phyloP scores from a whole-genome alignment of 78 protist genomes.

The Andalucia godoyi region DNA sequence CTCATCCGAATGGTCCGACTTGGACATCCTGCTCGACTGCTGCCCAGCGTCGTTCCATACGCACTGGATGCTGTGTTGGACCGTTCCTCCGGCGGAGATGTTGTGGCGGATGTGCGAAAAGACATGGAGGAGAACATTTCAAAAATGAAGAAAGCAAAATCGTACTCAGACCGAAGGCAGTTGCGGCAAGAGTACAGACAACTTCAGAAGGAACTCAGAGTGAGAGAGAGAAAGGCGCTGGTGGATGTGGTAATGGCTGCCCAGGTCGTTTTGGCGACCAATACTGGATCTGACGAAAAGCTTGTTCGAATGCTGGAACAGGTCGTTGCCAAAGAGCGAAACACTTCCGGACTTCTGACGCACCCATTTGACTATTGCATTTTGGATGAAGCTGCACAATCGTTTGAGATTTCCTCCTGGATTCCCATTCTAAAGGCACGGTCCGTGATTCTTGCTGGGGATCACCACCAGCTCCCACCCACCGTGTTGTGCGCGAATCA shows the following conservation, averaged over 20 bases:
- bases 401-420: conserved; percentile 73
- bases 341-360: neutral
- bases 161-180: neutral
- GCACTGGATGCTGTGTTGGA: conserved; percentile 30
- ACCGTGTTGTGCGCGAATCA: conserved; percentile 57
- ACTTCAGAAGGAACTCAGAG: conserved; percentile 5
- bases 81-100: neutral
- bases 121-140: neutral
- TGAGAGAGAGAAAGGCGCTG: neutral
- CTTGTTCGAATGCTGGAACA: neutral
- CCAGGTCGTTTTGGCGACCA: conserved; percentile 19
- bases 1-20: conserved; percentile 33
- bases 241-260: conserved; percentile 1
- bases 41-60: conserved; percentile 16
- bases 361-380: conserved; percentile 17
- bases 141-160: neutral
- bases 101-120: neutral
- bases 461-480: conserved; percentile 77
- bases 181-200: neutral
- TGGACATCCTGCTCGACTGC: conserved; percentile 79
- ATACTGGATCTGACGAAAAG: neutral
- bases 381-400: conserved; percentile 64
- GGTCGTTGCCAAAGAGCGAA: neutral
- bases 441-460: conserved; percentile 48
- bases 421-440: conserved; percentile 50